Base-by-base conservation (phyloP, 352 stramenopile species). In the Phytophthora melonis region DNA sequence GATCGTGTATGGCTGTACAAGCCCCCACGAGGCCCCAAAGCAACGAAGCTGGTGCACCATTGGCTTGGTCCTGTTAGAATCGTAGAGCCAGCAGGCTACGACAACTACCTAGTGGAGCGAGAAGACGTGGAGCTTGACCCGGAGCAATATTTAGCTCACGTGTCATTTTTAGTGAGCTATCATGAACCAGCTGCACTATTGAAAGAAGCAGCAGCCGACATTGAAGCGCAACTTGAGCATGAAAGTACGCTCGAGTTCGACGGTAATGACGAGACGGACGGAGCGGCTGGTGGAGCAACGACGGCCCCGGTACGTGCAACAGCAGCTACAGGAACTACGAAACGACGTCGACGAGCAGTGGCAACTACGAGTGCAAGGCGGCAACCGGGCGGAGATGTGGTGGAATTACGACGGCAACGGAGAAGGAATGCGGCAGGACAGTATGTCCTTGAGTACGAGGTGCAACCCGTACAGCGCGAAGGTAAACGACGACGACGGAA, bases 11-110 rank as follows among this genome's bases (percentile, higher is more conserved):
- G 27, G 59, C 0, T 66, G 18, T 58, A 58, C n/a, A n/a, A 13
- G 4, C 45, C 45, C 0, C 43, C 58, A 2, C 6, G 58, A 21
- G 41, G 58, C 1, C 41, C 43, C 0, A 66, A n/a, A n/a, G 59
- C 59, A 3, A 39, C 45, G 3, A 66, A 66, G 13, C 56, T 66
- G 10, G 47, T n/a, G n/a, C n/a, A n/a, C n/a, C n/a, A n/a, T n/a
- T n/a, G n/a, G n/a, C n/a, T n/a, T n/a, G n/a, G n/a, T 3, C 43
- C 58, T 9, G 9, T 56, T 0, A n/a, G 41, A n/a, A 49, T 66
- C 1, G 18, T 66, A 4, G 45, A 58, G 8, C 0, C 30, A 0
- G 59, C 27, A 1, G 59, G 47, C 1, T 66, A 58, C 30, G 47
- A 66, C n/a, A 58, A 66, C 19, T 58, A 36, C 3, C 0, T 66